Evolutionary conservation across 2,329 filamentous ascomycete genomes (phyloP).

Genomic region (Ceratocystis cacaofunesta): DNA sequence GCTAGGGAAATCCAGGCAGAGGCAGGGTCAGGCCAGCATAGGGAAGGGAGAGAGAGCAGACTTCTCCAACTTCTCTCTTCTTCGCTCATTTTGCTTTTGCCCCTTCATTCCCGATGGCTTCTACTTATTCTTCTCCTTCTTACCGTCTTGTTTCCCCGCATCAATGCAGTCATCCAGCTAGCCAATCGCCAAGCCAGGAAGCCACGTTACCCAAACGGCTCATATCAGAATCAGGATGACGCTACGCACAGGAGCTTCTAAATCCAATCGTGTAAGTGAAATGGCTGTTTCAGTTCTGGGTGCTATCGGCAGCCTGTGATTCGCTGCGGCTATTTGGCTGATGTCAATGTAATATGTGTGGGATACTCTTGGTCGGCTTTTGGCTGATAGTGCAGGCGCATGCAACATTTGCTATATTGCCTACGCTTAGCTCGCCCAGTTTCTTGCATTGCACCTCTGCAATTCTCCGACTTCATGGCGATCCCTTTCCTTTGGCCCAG

Average conservation of each 20-base stretch:
- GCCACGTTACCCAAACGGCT: background rate
- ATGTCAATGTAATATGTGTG: background rate
- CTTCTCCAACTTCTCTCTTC: background rate
- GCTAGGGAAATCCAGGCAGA: too few relatives aligned
- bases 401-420: background rate
- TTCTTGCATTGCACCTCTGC: background rate
- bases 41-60: background rate
- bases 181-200: background rate
- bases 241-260: background rate
- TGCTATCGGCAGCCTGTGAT: background rate
- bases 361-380: background rate
- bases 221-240: background rate
- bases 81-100: background rate
- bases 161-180: background rate
- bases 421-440: background rate
- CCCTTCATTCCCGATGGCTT: background rate
- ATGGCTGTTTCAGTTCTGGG: background rate
- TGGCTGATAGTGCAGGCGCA: background rate
- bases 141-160: background rate
- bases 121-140: background rate
- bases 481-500: background rate
- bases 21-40: background rate
- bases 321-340: background rate
- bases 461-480: background rate
- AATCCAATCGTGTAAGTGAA: conserved; percentile 4